Evolutionary conservation across 208 protist genomes (phyloP), one percentile per base, ranked within the genome.

Genomic region (Phytomonas sp.): DNA sequence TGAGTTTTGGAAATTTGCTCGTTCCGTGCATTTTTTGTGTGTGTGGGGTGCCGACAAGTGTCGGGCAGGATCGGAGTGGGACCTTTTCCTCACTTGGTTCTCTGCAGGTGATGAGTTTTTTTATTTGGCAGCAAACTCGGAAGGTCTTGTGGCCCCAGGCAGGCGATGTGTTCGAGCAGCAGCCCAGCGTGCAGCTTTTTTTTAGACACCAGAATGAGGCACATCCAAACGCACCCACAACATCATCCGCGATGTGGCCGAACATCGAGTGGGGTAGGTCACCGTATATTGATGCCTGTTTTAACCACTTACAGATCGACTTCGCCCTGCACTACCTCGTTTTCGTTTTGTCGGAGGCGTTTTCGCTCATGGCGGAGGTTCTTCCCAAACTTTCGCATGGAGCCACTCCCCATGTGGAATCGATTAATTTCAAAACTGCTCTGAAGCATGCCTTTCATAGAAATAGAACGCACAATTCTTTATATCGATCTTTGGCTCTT

Each of bases 61-160:
- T 19, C 45, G 45, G 19, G 0, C 19, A 56, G 16, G 45, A 56
- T 26, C 19, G 45, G 19, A 6, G 16, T 56, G 0, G 16, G 1
- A 56, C 45, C 19, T 56, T 19, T 56, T 56, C 45, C 19, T 56
- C 19, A 56, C 45, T 23, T 26, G 19, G 19, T 26, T 26, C 16
- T 56, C 45, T 56, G 16, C 45, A 56, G 45, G 45, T 56, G 45
- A 19, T 6, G 19, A 56, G 45, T 19, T 56, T 56, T 56, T 56
- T 56, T 56, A 56, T 56, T 56, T 56, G 45, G 45, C 45, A 56
- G 23, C 45, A 56, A 56, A 56, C 45, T 19, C 45, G 45, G 45
- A 56, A 56, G 45, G 45, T 56, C 19, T 26, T 56, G 45, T 19
- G 19, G 2, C 45, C 45, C 45, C 16, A 56, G 19, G 19, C 26